Conservation (phyloP, 208 protist genomes). For the Trypanosoma avium region DNA sequence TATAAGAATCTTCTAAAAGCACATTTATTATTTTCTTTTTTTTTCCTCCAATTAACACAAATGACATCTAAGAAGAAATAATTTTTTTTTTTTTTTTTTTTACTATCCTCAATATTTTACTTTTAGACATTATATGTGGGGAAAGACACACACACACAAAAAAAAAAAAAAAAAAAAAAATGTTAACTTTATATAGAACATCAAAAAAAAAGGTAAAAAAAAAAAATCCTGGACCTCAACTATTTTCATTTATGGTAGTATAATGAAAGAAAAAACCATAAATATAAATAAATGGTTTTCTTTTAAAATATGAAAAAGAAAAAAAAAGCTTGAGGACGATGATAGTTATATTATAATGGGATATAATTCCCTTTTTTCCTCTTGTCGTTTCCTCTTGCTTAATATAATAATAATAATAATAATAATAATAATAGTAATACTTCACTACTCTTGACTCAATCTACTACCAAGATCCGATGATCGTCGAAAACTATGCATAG, state of each 20-base stretch:
- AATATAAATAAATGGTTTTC: background rate
- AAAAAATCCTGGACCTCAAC: constrained; percentile 5
- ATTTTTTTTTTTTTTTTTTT: constrained; percentile 15
- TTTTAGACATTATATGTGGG: background rate
- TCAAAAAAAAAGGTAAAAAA: constrained; percentile 14
- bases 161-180: constrained; percentile 16
- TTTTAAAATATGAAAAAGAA: background rate
- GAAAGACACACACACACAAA: constrained; percentile 1
- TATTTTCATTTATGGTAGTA: constrained; percentile 8
- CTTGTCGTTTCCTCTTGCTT: background rate
- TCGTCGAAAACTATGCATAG: constrained; percentile 42
- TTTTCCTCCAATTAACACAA: too few species aligned
- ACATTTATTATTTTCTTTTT: too few species aligned
- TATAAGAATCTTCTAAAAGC: background rate
- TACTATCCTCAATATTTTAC: constrained; percentile 2
- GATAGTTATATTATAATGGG: too few species aligned
- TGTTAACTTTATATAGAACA: constrained; percentile 4
- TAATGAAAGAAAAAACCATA: background rate
- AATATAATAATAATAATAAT: constrained; percentile 20
- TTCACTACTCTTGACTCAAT: background rate
- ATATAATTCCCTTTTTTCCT: constrained; percentile 13
- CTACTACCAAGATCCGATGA: constrained; percentile 1
- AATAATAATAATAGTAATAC: constrained; percentile 6
- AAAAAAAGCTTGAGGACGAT: too few species aligned
- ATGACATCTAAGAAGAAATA: background rate